Percentiles rank a stretch among this genome's conserved stretches.
phyloP scores from a whole-genome alignment of 495 filamentous ascomycete genomes.

The Physcia stellaris region DNA sequence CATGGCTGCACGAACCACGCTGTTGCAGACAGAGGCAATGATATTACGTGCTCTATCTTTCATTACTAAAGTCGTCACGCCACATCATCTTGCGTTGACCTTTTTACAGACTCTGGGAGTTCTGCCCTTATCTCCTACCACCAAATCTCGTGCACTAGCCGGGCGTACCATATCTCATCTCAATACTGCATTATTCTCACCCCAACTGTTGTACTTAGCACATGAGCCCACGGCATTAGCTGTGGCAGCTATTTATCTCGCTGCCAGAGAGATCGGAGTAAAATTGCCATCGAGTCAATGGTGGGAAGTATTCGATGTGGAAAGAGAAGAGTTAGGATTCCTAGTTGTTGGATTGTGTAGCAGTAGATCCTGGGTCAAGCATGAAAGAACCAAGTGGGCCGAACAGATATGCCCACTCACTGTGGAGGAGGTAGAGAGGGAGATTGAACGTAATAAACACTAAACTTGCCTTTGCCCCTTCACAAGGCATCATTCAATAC shows the following conservation, averaged over 20 bases:
- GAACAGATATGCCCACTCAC: conserved; percentile 22
- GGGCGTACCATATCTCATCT: conserved; percentile 57
- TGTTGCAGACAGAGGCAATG: conserved; percentile 58
- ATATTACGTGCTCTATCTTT: conserved; percentile 68
- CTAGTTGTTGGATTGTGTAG: conserved; percentile 78
- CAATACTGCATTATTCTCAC: conserved; percentile 70
- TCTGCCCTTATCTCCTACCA: conserved; percentile 18
- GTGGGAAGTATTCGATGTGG: conserved; percentile 99
- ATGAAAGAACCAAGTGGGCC: conserved; percentile 36
- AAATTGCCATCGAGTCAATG: conserved; percentile 72
- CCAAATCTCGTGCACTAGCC: conserved; percentile 35
- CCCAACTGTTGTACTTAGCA: conserved; percentile 81
- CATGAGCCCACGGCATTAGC: conserved; percentile 80
- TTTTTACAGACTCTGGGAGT: conserved; percentile 83
- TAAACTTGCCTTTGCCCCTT: too few relatives aligned
- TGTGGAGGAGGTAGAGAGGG: conserved; percentile 42
- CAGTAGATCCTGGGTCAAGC: conserved; percentile 53
- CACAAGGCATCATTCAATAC: too few relatives aligned
- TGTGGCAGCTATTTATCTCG: conserved; percentile 77
- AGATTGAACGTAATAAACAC: conserved; percentile 50
- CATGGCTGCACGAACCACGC: conserved; percentile 40
- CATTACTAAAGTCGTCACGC: conserved; percentile 68
- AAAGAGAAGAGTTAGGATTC: conserved; percentile 89
- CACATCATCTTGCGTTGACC: conserved; percentile 78
- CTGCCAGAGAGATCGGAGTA: conserved; percentile 61